Evolutionary conservation across 176 grass and related monocot genomes (phyloP), one percentile per base, ranked within the genome.

Genomic region (Cocos nucifera): DNA sequence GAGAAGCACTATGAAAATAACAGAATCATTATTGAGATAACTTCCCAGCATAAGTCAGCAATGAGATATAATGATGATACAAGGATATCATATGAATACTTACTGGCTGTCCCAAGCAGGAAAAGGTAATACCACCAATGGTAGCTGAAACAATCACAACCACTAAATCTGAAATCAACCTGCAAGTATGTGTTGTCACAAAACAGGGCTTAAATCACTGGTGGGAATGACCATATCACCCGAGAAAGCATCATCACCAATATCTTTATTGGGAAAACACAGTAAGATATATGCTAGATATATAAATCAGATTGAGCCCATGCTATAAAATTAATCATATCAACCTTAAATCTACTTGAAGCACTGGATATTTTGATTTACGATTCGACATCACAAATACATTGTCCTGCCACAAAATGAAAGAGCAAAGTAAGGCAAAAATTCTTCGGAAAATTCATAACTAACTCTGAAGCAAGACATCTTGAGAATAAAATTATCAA

Each of bases 331-430:
- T 61, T 61, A 17, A 7, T 61, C 27, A 55, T 73, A 61, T 15
- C 68, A 22, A 98, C 93, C 82, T 83, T 77, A 92, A 51, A 70
- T 98, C 93, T 65, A 98, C 72, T 74, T 98, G 93, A 78, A 98
- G 93, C 64, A 89, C 73, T 48, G 93, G 93, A 63, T 80, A 98
- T 73, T 98, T 98, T 78, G 84, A 73, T 89, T 98, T 98, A 65
- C 84, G 93, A 66, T 98, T 98, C 15, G 93, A 98, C 93, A 98
- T 98, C 75, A 98, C 93, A 89, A 89, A 98, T 30, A 89, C 88
- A 92, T 98, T 98, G 66, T 98, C 84, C 93, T 98, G 63, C 16
- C 9, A 74, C n/a, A 56, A 73, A 73, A 51, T 53, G 51, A 65
- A 30, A 73, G n/a, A 51, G 8, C 18, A 8, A 44, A 44, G 10